Evolutionary conservation across 1,284 basidiomycete species (phyloP).

Genomic region (Boletus chippewaensis): DNA sequence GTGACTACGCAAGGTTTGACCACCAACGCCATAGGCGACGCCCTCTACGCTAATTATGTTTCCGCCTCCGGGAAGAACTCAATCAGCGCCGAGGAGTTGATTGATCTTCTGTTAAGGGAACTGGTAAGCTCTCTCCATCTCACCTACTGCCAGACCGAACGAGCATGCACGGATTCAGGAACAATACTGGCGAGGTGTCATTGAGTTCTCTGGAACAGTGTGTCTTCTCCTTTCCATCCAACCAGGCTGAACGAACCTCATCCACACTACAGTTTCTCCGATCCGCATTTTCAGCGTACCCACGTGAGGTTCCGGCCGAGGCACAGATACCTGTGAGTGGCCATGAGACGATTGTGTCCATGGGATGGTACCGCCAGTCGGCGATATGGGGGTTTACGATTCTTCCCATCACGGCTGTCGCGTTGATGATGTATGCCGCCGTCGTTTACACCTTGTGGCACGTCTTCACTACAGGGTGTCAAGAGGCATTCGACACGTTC

Average conservation of each 20-base stretch:
- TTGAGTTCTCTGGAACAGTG: conserved; percentile 18
- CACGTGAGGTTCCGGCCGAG: neutral
- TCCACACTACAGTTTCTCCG: conserved; percentile 10
- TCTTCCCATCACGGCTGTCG: conserved; percentile 12
- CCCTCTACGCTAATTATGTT: conserved; percentile 15
- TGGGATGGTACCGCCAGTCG: conserved; percentile 9
- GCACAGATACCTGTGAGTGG: conserved; percentile 3
- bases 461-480: neutral
- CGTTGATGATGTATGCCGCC: conserved; percentile 8
- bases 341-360: conserved; percentile 2
- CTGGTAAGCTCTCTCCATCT: conserved; percentile 3
- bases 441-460: conserved; percentile 14
- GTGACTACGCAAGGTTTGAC: conserved; percentile 11
- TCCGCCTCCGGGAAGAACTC: neutral
- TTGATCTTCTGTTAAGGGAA: neutral
- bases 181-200: conserved; percentile 17
- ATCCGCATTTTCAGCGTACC: conserved; percentile 14
- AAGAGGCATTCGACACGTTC: conserved; percentile 1
- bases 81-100: neutral
- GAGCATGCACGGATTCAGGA: conserved; percentile 2
- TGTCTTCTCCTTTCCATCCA: neutral
- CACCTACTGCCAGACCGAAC: neutral
- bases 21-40: conserved; percentile 16
- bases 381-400: conserved; percentile 5
- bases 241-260: neutral